Evolutionary conservation across 441 rosid genomes (phyloP).

Genomic region (Gossypium gossypioides): DNA sequence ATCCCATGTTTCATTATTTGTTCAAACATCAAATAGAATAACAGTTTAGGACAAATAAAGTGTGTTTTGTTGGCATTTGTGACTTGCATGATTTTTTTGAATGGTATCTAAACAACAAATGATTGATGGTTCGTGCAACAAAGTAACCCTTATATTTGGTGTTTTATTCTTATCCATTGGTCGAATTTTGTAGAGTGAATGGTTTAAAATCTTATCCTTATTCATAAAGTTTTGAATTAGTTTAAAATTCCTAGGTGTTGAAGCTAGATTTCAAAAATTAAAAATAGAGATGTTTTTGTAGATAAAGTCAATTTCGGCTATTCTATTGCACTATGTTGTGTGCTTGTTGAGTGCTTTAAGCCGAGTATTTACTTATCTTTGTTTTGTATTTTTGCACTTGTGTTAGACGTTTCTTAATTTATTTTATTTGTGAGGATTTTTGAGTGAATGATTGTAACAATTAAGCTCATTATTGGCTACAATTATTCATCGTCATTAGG

Average conservation of each 20-base stretch:
- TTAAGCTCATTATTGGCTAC: not conserved
- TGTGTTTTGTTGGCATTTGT: too few species aligned
- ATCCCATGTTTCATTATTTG: too few species aligned
- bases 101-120: too few species aligned
- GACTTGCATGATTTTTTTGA: too few species aligned
- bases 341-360: not conserved
- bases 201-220: too few species aligned
- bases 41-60: too few species aligned
- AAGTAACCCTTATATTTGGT: too few species aligned
- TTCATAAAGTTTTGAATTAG: not conserved
- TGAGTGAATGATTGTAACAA: not conserved
- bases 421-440: not conserved
- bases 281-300: not conserved
- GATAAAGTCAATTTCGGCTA: not conserved
- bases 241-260: not conserved
- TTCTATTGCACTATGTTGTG: not conserved
- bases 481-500: not conserved
- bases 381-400: not conserved
- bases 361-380: too few species aligned
- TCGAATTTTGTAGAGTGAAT: too few species aligned
- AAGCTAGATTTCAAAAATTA: not conserved
- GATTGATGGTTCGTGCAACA: too few species aligned
- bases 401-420: not conserved
- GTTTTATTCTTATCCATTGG: too few species aligned
- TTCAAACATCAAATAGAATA: too few species aligned